Evolutionary conservation across 371 early-diverging fungal species (phyloP), one percentile per base, ranked within the genome.

Genomic region (Apophysomyces ossiformis): DNA sequence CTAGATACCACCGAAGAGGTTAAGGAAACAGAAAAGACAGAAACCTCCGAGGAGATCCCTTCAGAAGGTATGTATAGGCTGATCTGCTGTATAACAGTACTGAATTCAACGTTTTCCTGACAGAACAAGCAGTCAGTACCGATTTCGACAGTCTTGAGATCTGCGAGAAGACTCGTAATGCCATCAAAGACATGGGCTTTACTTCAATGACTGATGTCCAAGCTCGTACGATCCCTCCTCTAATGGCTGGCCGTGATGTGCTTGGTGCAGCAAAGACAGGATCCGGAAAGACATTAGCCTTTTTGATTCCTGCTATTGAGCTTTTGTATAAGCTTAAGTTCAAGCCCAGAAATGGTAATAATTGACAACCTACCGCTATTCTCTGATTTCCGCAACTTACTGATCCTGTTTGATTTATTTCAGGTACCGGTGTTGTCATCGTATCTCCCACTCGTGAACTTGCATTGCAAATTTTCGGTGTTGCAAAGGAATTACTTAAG

Each of bases 371-470:
- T 18, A 18, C 8, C 11, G 21, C 21, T 7, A 26, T n/a, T 21
- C 6, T 9, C 7, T 5, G 4, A 0, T 9, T 9, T 50, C 5
- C 21, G 16, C 9, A 50, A 5, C 18, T 7, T 50, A 50, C 18
- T 9, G 9, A 9, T 18, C 4, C 21, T 5, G n/a, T n/a, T 21
- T 50, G 16, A 26, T 50, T 58, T 67, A 35, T 45, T 71, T 64
- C 57, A 82, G 83, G 95, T 62, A 98, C 98, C 1, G 98, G 98
- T 61, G 92, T 95, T 11, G 79, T 99, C 58, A 89, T 99, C 66
- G 96, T 99, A 62, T 92, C 98, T 9, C 99, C 99, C 18, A 99
- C 99, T 44, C 92, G 99, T 75, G 99, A 99, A 85, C 87, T 99
- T 61, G 99, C 99, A 38, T 84, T 99, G 64, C 99, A 99, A 81